Evolutionary conservation across 495 filamentous ascomycete species (phyloP).

Genomic region (Penicillium tannophilum): DNA sequence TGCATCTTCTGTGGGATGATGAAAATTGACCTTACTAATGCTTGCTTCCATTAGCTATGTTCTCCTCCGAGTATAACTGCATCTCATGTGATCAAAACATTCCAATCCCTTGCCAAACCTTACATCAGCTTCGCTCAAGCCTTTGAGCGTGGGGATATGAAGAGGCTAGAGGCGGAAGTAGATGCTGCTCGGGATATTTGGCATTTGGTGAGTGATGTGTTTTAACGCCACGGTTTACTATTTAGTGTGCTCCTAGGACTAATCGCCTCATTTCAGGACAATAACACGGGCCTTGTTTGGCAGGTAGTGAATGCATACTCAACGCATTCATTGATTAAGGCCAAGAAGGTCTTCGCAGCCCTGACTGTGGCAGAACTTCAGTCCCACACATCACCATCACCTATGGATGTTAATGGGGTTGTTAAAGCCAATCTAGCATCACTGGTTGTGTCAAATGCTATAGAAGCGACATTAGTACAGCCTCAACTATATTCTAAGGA

Average conservation of each 20-base stretch:
- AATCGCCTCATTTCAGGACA: conserved; percentile 42
- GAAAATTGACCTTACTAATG: conserved; percentile 16
- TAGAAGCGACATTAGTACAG: conserved; percentile 57
- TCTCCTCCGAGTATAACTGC: conserved; percentile 48
- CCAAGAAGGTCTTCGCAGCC: conserved; percentile 50
- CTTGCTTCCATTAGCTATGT: conserved; percentile 28
- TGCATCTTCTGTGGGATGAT: background rate
- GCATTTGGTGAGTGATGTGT: conserved; percentile 49
- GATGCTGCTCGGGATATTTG: conserved; percentile 59
- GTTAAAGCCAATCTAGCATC: conserved; percentile 52
- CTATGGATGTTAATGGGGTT: conserved; percentile 42
- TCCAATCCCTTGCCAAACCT: conserved; percentile 62
- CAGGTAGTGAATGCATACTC: conserved; percentile 52
- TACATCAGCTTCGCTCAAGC: conserved; percentile 69
- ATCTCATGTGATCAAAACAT: conserved; percentile 54
- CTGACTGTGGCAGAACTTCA: conserved; percentile 47
- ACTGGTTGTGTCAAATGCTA: conserved; percentile 54
- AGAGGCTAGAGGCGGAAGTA: conserved; percentile 59
- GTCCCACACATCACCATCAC: conserved; percentile 39
- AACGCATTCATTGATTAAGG: conserved; percentile 44
- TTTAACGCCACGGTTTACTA: background rate
- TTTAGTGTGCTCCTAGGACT: conserved; percentile 1
- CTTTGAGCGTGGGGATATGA: conserved; percentile 63
- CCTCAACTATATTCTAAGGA: conserved; percentile 44
- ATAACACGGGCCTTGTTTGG: conserved; percentile 57